Base-by-base conservation (phyloP, 208 protist genomes). In the Trypanosoma boissoni region DNA sequence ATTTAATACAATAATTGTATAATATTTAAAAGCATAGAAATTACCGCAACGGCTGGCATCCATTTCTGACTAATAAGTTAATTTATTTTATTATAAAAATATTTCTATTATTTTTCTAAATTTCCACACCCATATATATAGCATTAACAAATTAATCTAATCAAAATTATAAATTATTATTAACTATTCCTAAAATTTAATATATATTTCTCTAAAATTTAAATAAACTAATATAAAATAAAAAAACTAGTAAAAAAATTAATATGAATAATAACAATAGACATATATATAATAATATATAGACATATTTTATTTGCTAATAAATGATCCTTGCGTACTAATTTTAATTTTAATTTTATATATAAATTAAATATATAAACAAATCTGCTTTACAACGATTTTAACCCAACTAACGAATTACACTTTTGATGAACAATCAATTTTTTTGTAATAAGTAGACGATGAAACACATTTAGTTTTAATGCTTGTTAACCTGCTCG, bases 301-400 rank as follows among this genome's bases (percentile, higher is more conserved):
- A 68, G 26, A 71, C 46, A 49, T 45, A 67, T 42, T 46, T 62
- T 65, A 76, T 68, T 67, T 72, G 34, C 37, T 76, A 64, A 84
- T 82, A 83, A 84, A 73, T 42, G 57, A 84, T 84, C 76, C 76
- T 88, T 84, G 76, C 80, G 76, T 83, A 86, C 74, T 83, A 78
- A 65, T 77, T 54, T 86, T 83, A 66, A 71, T 76, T 68, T 78
- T 78, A 60, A 70, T 54, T 65, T 64, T 61, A 48, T 74, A 57
- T 70, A 77, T 27, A 68, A 74, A 82, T 84, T 87, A 83, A 87
- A 88, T 83, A 88, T 83, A 88, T 81, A 88, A 88, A 88, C 80
- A 88, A 83, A 83, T 88, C 80, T 88, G 80, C 80, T 88, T 88
- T 81, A 88, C 80, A 88, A 88, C 80, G 80, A 88, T 83, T 83